Conservation (phyloP, 1,139 yeast species). For the Lipomyces yarrowii region DNA sequence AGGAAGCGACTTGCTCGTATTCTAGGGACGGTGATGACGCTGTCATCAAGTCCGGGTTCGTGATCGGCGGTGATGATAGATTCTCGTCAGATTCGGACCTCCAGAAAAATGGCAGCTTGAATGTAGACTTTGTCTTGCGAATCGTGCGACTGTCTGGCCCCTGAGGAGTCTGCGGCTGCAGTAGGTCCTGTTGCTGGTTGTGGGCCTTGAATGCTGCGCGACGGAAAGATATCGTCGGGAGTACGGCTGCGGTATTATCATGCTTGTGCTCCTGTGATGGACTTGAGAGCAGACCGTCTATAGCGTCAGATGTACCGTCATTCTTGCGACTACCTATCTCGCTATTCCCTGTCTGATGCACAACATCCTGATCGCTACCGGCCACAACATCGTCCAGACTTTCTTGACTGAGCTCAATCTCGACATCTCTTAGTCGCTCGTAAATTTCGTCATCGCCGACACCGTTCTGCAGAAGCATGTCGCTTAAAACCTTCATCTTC, state of each 20-base stretch:
- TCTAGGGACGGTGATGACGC: background rate
- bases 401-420: background rate
- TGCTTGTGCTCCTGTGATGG: background rate
- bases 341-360: background rate
- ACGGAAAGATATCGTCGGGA: background rate
- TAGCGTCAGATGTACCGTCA: background rate
- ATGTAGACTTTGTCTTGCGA: conserved; percentile 16
- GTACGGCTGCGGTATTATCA: background rate
- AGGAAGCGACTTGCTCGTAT: background rate
- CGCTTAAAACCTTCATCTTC: conserved; percentile 52
- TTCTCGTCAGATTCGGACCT: conserved; percentile 12
- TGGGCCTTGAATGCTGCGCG: background rate
- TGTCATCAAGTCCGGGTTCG: background rate
- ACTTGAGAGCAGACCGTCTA: background rate
- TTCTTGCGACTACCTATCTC: background rate
- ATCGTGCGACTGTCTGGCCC: background rate
- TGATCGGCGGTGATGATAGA: background rate
- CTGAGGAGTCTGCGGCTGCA: background rate
- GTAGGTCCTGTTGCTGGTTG: background rate
- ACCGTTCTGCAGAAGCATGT: conserved; percentile 51
- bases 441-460: conserved; percentile 52
- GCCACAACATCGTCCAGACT: background rate
- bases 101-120: conserved; percentile 31
- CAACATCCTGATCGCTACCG: background rate
- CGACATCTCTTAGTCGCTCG: conserved; percentile 14